These are phyloP conservation scores for Aureobasidium musti DNA, from an alignment of 2,329 filamentous ascomycete species.

Conservation along the genomic window DNA sequence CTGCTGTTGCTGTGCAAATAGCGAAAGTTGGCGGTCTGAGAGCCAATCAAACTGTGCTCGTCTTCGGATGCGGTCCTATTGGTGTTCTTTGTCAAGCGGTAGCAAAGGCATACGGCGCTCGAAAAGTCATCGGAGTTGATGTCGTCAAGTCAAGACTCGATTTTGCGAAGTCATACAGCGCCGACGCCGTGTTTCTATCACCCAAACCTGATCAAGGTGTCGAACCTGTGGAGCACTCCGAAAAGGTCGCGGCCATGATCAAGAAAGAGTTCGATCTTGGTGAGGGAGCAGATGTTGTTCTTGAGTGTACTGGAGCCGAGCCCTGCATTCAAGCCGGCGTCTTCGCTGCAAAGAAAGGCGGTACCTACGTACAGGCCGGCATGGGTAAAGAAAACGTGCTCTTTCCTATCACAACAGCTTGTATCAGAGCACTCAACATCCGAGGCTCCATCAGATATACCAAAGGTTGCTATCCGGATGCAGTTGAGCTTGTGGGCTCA, in stretches of 20 bases:
- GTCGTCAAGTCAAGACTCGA: constrained; percentile 77
- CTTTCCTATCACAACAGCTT: constrained; percentile 56
- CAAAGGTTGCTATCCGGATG: constrained; percentile 53
- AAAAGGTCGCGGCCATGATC: constrained; percentile 46
- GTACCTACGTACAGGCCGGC: constrained; percentile 55
- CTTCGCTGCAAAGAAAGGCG: constrained; percentile 50
- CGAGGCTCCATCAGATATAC: constrained; percentile 57
- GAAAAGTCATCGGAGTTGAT: constrained; percentile 82
- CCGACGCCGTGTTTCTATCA: constrained; percentile 49
- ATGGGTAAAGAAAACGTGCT: constrained; percentile 54
- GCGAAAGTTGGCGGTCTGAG: constrained; percentile 46
- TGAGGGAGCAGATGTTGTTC: constrained; percentile 53
- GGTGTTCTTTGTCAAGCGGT: constrained; percentile 86
- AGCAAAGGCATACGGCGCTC: constrained; percentile 80
- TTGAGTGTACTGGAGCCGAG: constrained; percentile 54
- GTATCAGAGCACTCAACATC: constrained; percentile 52
- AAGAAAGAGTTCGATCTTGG: constrained; percentile 44
- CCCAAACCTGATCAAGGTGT: constrained; percentile 36
- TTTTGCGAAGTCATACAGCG: constrained; percentile 64
- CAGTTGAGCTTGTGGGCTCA: constrained; percentile 54
- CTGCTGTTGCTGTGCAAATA: constrained; percentile 56
- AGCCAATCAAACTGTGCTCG: constrained; percentile 50
- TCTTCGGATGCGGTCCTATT: constrained; percentile 60
- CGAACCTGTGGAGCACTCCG: constrained; percentile 45
- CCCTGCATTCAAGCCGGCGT: constrained; percentile 54